Conservation (phyloP, 2,329 filamentous ascomycete species). For the Intubia oerlemansii region DNA sequence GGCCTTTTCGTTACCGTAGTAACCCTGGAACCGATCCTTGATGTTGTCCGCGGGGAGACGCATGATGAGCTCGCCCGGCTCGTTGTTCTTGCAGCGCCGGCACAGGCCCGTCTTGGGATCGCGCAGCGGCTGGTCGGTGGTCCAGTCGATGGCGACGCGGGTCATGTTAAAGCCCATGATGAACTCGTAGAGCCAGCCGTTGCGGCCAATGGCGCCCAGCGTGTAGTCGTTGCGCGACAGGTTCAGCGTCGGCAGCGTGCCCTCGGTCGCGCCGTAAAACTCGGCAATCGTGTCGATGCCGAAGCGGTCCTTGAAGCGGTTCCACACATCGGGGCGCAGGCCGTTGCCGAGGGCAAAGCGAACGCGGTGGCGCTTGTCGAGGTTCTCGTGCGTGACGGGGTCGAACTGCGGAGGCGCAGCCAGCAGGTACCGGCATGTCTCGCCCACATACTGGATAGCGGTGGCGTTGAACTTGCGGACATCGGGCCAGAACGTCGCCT, state of each 20-base stretch:
- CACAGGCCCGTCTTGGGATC: conserved; percentile 51
- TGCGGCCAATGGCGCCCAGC: conserved; percentile 58
- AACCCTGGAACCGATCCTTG: conserved; percentile 52
- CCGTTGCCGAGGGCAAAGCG: conserved; percentile 67
- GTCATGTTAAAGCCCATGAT: conserved; percentile 28
- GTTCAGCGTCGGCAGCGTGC: conserved; percentile 49
- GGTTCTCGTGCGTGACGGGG: conserved; percentile 38
- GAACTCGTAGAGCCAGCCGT: conserved; percentile 37
- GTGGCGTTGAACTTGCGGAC: conserved; percentile 51
- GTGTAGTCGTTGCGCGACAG: conserved; percentile 48
- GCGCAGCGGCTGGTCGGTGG: conserved; percentile 45
- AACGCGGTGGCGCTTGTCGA: conserved; percentile 56
- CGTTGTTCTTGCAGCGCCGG: conserved; percentile 30
- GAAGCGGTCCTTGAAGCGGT: conserved; percentile 62
- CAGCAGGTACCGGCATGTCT: conserved; percentile 67
- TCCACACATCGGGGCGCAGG: conserved; percentile 69
- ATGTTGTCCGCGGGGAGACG: conserved; percentile 43
- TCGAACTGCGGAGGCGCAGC: conserved; percentile 41
- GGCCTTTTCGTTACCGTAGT: conserved; percentile 53
- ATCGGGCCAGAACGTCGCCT: conserved; percentile 55
- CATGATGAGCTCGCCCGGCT: conserved; percentile 58
- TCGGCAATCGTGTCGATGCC: conserved; percentile 52
- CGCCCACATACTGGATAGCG: conserved; percentile 70
- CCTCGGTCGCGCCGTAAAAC: conserved; percentile 66
- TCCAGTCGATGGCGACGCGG: conserved; percentile 50